A percentile compares a stretch with the other conserved stretches of the same genome.
Evolutionary conservation across 2,329 filamentous ascomycete species (phyloP).

Genomic region (Escovopsis weberi): DNA sequence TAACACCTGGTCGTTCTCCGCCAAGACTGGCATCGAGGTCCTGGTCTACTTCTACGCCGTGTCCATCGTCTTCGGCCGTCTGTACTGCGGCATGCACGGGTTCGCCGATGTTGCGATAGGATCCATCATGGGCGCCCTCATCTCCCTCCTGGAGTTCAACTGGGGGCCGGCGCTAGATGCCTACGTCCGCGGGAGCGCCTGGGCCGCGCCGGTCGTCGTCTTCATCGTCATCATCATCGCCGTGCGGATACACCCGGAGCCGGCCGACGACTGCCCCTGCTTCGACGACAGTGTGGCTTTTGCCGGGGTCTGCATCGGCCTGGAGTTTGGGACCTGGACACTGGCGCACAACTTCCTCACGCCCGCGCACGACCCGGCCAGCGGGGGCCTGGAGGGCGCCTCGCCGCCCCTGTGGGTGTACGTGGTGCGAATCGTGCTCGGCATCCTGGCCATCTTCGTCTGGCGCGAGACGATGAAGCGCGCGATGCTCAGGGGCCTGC

Average conservation of each 20-base stretch:
- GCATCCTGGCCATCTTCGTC: conserved; percentile 69
- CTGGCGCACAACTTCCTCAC: conserved; percentile 42
- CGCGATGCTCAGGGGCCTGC: conserved; percentile 58
- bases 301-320: conserved; percentile 74
- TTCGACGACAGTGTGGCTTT: conserved; percentile 95
- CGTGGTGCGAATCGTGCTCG: conserved; percentile 55
- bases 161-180: conserved; percentile 49
- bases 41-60: conserved; percentile 71
- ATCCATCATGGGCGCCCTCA: conserved; percentile 56
- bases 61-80: conserved; percentile 78
- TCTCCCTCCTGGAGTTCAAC: conserved; percentile 45
- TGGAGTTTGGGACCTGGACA: conserved; percentile 74
- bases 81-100: conserved; percentile 98
- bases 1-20: conserved; percentile 43
- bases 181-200: conserved; percentile 52
- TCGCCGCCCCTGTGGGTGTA: conserved; percentile 49
- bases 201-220: conserved; percentile 48
- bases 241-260: conserved; percentile 85
- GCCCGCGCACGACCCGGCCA: conserved; percentile 28
- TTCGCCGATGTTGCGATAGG: conserved; percentile 84
- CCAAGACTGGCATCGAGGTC: conserved; percentile 48
- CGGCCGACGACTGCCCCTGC: conserved; percentile 91
- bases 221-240: conserved; percentile 56
- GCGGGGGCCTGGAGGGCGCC: conserved; percentile 47
- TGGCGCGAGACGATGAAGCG: conserved; percentile 91